These are phyloP conservation scores for Kalmusia sp. DNA, from an alignment of 2,329 filamentous ascomycete species.

Conservation along the genomic window DNA sequence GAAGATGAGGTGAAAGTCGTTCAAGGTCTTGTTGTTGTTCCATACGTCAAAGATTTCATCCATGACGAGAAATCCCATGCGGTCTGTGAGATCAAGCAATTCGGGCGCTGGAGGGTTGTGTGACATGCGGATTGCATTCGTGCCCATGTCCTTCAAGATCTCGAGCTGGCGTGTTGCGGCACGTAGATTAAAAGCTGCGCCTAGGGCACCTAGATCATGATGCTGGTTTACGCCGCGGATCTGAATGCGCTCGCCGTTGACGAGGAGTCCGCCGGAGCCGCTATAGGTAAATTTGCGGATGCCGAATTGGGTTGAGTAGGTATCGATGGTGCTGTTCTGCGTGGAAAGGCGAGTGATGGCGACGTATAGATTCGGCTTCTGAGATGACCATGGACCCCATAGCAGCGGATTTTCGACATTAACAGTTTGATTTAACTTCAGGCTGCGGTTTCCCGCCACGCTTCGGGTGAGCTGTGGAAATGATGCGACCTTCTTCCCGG, in stretches of 20 bases:
- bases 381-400: slow-evolving; percentile 57
- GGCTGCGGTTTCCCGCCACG: slow-evolving; percentile 40
- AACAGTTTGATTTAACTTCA: slow-evolving; percentile 43
- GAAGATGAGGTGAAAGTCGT: slow-evolving; percentile 62
- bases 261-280: slow-evolving; percentile 50
- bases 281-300: slow-evolving; percentile 55
- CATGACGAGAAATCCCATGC: slow-evolving; percentile 58
- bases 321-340: slow-evolving; percentile 43
- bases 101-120: slow-evolving; percentile 63
- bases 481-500: slow-evolving; percentile 35
- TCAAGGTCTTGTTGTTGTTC: slow-evolving; percentile 52
- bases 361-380: slow-evolving; percentile 57
- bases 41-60: slow-evolving; percentile 64
- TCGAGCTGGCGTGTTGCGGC: slow-evolving; percentile 58
- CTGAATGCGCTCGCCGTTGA: slow-evolving; percentile 55
- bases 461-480: slow-evolving; percentile 42
- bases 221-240: slow-evolving; percentile 60
- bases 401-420: slow-evolving; percentile 51
- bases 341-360: slow-evolving; percentile 52
- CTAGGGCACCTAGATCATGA: slow-evolving; percentile 59
- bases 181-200: slow-evolving; percentile 58
- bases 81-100: slow-evolving; percentile 58
- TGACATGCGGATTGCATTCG: slow-evolving; percentile 58
- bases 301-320: slow-evolving; percentile 59
- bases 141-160: slow-evolving; percentile 58